Conservation (phyloP, 176 grass and related monocot species). For the Carex pumila region DNA sequence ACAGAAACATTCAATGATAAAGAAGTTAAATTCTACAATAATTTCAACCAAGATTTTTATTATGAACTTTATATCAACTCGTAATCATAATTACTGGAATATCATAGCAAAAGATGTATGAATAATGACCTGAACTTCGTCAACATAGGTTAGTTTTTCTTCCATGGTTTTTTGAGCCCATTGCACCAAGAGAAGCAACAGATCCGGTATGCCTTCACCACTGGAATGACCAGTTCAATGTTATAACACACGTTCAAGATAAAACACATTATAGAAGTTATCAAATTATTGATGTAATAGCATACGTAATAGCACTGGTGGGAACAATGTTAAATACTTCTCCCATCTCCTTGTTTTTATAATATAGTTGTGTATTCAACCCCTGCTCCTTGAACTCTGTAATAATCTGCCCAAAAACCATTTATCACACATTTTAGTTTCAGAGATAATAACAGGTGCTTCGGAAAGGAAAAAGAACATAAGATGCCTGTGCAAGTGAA, state of each 20-base stretch:
- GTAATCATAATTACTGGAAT: neutral
- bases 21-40: neutral
- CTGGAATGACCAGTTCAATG: conserved; percentile 21
- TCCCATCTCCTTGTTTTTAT: conserved; percentile 53
- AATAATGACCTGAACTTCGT: conserved; percentile 42
- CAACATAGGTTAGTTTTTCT: conserved; percentile 48
- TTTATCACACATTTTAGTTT: neutral
- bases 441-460: neutral
- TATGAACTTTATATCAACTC: neutral
- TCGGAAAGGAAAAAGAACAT: neutral
- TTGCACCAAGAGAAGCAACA: conserved; percentile 53
- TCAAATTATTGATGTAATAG: neutral
- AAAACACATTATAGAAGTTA: neutral
- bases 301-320: conserved; percentile 54
- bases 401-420: conserved; percentile 29
- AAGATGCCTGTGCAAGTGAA: conserved; percentile 24
- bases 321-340: conserved; percentile 63
- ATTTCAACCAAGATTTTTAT: neutral
- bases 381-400: conserved; percentile 43
- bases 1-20: neutral
- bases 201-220: conserved; percentile 62
- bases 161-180: conserved; percentile 62
- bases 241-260: neutral
- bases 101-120: neutral
- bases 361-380: conserved; percentile 56